Evolutionary conservation across 1,284 basidiomycete genomes (phyloP), one percentile per base, ranked within the genome.

Genomic region (Athelia psychrophila): DNA sequence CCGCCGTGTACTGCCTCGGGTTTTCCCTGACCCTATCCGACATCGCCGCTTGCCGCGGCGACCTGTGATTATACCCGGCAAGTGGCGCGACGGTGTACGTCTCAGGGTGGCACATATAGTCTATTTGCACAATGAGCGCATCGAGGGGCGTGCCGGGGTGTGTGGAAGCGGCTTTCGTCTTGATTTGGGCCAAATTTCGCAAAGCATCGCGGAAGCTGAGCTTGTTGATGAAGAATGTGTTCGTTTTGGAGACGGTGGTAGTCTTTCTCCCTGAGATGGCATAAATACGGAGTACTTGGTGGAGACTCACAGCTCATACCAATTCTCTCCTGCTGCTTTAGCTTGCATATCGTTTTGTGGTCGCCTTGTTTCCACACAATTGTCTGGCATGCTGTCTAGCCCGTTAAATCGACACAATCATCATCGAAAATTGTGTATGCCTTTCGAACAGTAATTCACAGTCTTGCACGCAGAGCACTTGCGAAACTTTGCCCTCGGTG

Each of bases 361-460:
- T 71, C 68, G 20, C 64, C 64, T 51, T 69, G 65, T 48, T 73
- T 72, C 69, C 70, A 72, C 2, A 67, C 67, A 2, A 54, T 51
- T 2, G 58, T 57, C 52, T 72, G 71, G 51, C 71, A 73, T 53
- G 71, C 67, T 51, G 55, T 27, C 18, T 15, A 38, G 10, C 27
- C 13, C 6, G 13, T 30, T 30, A 30, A 30, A 6, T 6, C 32
- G 38, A 10, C 15, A 15, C 5, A 30, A 5, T 30, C 27, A 13
- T 23, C n/a, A 15, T 20, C 12, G 20, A 22, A 27, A 12, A 20
- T 30, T 18, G 23, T 13, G 27, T n/a, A n/a, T 5, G 52, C 38
- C 38, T 42, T 68, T 69, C 1, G 72, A 73, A 53, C 73, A 73
- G 55, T 73, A 73, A 18, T 68, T 59, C 3, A 71, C 71, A 8